phyloP scores from a whole-genome alignment of 2,329 filamentous ascomycete genomes.

The Ophiostoma quercus region DNA sequence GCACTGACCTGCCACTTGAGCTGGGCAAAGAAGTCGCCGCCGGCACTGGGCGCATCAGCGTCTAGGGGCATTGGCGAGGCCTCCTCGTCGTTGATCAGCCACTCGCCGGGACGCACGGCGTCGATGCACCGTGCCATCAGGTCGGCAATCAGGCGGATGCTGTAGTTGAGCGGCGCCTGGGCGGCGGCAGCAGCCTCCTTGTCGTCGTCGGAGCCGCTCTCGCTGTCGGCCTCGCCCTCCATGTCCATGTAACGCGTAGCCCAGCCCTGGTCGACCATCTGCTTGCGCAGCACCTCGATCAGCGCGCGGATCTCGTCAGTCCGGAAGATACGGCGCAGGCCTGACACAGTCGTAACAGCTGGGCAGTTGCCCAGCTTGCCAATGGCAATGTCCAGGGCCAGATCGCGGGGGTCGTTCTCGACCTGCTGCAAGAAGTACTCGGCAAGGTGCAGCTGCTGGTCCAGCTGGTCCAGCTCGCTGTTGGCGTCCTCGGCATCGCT shows the following conservation, averaged over 20 bases:
- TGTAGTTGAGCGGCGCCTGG: constrained; percentile 56
- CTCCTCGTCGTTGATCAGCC: constrained; percentile 60
- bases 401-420: constrained; percentile 57
- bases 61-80: not conserved
- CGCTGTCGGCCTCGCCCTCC: constrained; percentile 41
- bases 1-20: constrained; percentile 65
- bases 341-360: constrained; percentile 52
- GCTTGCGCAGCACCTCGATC: constrained; percentile 65
- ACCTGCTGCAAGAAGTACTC: constrained; percentile 59
- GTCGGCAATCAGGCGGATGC: constrained; percentile 65
- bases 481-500: constrained; percentile 38
- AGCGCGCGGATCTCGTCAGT: constrained; percentile 66
- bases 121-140: constrained; percentile 69
- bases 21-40: constrained; percentile 57
- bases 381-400: constrained; percentile 62
- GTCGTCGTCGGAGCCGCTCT: constrained; percentile 28
- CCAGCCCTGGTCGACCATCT: constrained; percentile 71
- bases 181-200: constrained; percentile 30
- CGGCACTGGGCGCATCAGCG: constrained; percentile 33
- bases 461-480: constrained; percentile 56
- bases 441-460: constrained; percentile 62
- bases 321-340: constrained; percentile 58
- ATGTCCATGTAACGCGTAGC: constrained; percentile 64
- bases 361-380: constrained; percentile 65
- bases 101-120: constrained; percentile 67